A percentile compares a stretch with the other conserved stretches of the same genome.
Evolutionary conservation across 2,329 filamentous ascomycete species (phyloP).

Genomic region (Fusarium brevicatenulatum): DNA sequence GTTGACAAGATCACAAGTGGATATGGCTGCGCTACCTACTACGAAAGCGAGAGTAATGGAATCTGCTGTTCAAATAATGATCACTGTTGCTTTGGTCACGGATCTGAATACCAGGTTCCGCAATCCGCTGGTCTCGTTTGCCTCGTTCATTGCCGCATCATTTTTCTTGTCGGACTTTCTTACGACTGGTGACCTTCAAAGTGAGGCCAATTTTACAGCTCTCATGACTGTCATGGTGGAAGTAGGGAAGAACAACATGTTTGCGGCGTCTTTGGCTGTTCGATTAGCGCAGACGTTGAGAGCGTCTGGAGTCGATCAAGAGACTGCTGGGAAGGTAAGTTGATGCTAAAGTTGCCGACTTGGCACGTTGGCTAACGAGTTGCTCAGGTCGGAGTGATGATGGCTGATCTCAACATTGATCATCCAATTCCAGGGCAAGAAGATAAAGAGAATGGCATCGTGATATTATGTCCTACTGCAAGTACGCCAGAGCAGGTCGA

Average conservation of each 20-base stretch:
- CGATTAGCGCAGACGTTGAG: constrained; percentile 74
- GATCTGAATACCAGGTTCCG: constrained; percentile 20
- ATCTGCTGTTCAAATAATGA: constrained; percentile 31
- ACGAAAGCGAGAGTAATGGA: constrained; percentile 15
- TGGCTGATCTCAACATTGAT: constrained; percentile 13
- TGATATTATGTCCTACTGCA: constrained; percentile 19
- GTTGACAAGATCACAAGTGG: constrained; percentile 12
- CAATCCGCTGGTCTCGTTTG: constrained; percentile 24
- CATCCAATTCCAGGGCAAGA: constrained; percentile 22
- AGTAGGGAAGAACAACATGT: constrained; percentile 58
- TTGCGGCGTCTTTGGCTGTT: constrained; percentile 64
- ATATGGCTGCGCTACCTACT: constrained; percentile 5
- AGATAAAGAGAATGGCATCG: constrained; percentile 23
- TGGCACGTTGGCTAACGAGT: background rate
- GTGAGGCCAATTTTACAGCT: constrained; percentile 70
- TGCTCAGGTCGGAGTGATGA: background rate
- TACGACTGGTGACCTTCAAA: background rate
- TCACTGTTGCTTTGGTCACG: constrained; percentile 23
- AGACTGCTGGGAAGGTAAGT: constrained; percentile 21
- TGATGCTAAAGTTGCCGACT: too few species aligned
- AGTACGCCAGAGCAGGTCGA: background rate
- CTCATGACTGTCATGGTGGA: constrained; percentile 60
- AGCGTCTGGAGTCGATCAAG: constrained; percentile 15
- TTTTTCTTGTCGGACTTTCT: constrained; percentile 26
- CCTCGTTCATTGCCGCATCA: constrained; percentile 22